Evolutionary conservation across 805 yeast genomes (phyloP), one percentile per base, ranked within the genome.

Genomic region (Jamesozyma hellenica): DNA sequence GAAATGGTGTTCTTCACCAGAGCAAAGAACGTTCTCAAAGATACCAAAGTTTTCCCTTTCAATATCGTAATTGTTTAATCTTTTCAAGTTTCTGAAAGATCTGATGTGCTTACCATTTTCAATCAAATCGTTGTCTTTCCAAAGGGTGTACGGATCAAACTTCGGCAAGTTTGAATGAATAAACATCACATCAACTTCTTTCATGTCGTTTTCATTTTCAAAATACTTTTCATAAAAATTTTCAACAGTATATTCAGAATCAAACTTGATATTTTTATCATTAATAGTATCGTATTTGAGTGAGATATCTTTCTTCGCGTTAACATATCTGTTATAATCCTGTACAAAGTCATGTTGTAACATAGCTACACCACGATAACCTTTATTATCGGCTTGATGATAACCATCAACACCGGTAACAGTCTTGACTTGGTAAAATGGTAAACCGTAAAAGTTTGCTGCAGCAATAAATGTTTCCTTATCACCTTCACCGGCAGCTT

Each of bases 401-500:
- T 64, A 60, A 4, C 75, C 75, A 38, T 64, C 56, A 2, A 68
- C 56, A 9, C 54, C 52, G 0, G 33, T 36, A 10, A 16, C 33
- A 9, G 60, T 50, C 42, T 60, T 58, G 4, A 71, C 68, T 56
- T 77, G 84, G 56, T 67, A 71, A 55, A 64, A 75, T 3, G 72
- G 67, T 38, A 66, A 58, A 0, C 57, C 47, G 51, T 70, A 50
- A 0, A 65, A 80, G 28, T 67, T 66, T 2, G 83, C 79, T 1
- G 84, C 84, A 2, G 79, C 71, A 14, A 74, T 72, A 51, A 81
- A 79, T 0, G 88, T 79, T 47, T 82, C 88, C 52, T 81, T 81
- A 54, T 82, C 90, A 40, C 88, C 88, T 56, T 80, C 82, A 16
- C 88, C 90, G 2, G 85, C 83, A 32, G 76, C 71, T 10, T 85